Base-by-base conservation (phyloP, 345 rosid species). In the Erucastrum elatum region DNA sequence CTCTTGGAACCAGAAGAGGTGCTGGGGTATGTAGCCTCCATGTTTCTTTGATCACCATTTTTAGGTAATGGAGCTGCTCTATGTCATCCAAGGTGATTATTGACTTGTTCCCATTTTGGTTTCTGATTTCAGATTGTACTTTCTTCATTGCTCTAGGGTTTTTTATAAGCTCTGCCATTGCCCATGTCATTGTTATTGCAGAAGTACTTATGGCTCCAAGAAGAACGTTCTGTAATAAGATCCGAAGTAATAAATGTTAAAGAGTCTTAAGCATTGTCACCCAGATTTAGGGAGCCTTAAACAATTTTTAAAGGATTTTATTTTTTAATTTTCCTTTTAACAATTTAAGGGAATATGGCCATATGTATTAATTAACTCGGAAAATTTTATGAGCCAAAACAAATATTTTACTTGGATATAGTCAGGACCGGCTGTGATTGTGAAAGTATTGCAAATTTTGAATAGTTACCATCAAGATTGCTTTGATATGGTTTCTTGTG, bases 11-110 rank as follows among this genome's bases (percentile, higher is more conserved):
- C 2, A 84, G 70, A 6, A 87, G 76, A 1, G 86, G 86, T 4
- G 64, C 75, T n/a, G 89, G 82, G 56, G 90, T 88, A 55, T 90
- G 89, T 80, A 87, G 30, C 74, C 89, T 82, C 49, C 85, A 44
- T 31, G 87, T 82, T 80, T 87, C 94, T 69, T 87, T 87, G 17
- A 86, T 49, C 1, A 85, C 83, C 84, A 86, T 39, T 67, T 81
- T 84, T 4, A 88, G 73, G 75, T 86, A 88, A 3, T 76, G 39
- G 13, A 88, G 84, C 53, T 75, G 37, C 41, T 80, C 76, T 1
- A 77, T 29, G 39, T 78, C 85, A 2, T 63, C 70, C 37, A 83
- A 86, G 3, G 25, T 35, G 5, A 88, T 84, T 10, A n/a, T 27
- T 74, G 82, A 79, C 30, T 60, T 75, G 13, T 77, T 72, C 4